Evolutionary conservation across 768 basidiomycete species (phyloP).

Genomic region (Boletus patriciae): DNA sequence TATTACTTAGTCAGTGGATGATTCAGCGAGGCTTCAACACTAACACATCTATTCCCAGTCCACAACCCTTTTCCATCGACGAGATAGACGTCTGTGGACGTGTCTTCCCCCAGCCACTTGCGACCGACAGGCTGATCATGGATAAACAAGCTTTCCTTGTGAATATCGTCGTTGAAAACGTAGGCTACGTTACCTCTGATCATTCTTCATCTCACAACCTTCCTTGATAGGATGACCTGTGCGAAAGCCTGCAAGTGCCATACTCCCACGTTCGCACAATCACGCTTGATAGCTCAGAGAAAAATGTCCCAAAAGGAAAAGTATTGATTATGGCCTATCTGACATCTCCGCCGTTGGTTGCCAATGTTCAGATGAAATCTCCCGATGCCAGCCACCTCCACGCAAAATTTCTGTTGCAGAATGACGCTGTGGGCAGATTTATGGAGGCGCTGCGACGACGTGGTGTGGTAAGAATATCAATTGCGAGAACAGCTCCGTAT

Average conservation of each 20-base stretch:
- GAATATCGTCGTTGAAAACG: conserved; percentile 41
- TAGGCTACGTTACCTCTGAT: background rate
- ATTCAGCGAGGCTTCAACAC: background rate
- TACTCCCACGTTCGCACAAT: conserved; percentile 37
- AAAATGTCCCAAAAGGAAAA: conserved; percentile 18
- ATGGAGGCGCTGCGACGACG: conserved; percentile 43
- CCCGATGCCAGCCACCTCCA: conserved; percentile 21
- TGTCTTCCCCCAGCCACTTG: conserved; percentile 36
- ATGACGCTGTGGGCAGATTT: conserved; percentile 39
- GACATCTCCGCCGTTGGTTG: conserved; percentile 42
- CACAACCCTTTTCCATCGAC: conserved; percentile 55
- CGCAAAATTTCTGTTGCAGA: conserved; percentile 42
- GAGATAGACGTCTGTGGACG: conserved; percentile 40
- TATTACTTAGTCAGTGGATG: conserved; percentile 46
- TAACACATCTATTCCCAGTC: conserved; percentile 38
- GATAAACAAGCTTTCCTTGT: conserved; percentile 52
- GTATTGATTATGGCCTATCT: conserved; percentile 33
- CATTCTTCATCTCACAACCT: conserved; percentile 2
- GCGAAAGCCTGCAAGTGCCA: conserved; percentile 51
- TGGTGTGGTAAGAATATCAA: conserved; percentile 42
- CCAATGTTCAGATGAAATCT: conserved; percentile 24
- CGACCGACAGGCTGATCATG: conserved; percentile 49
- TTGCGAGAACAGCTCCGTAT: background rate
- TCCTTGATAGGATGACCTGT: conserved; percentile 42
- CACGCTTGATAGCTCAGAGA: conserved; percentile 26